phyloP scores from a whole-genome alignment of 106 monocot genomes.

The Allium fistulosum region DNA sequence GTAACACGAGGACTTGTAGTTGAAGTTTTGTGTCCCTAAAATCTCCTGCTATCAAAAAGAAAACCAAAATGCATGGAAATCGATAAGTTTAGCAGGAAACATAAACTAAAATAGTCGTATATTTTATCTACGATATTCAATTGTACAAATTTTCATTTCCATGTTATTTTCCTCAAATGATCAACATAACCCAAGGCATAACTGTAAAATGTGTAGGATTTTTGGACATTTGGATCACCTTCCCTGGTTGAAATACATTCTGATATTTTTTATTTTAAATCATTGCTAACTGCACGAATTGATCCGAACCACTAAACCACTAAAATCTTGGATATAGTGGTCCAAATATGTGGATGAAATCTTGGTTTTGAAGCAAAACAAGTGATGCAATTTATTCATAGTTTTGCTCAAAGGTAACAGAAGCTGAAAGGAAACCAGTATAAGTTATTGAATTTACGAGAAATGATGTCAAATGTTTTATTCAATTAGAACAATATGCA shows the following conservation, averaged over 20 bases:
- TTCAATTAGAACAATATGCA: no score
- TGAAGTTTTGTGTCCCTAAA: slow-evolving; percentile 1
- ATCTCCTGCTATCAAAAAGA: neutral
- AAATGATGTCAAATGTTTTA: no score
- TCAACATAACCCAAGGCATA: no score
- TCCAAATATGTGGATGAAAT: neutral
- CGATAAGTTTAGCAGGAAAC: neutral
- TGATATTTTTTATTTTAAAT: no score
- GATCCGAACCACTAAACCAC: no score
- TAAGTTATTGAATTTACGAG: neutral
- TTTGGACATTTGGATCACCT: no score
- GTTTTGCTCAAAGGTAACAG: neutral
- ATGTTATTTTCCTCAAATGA: neutral
- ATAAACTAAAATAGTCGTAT: neutral
- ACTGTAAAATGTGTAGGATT: no score
- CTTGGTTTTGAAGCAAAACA: neutral
- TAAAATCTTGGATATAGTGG: no score
- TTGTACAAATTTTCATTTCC: neutral
- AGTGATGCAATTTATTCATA: neutral
- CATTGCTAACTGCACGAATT: no score
- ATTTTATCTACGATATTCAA: neutral
- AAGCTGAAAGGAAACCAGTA: neutral
- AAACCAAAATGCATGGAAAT: neutral
- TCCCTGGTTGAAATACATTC: no score
- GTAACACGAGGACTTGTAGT: neutral